Conservation (phyloP, 768 basidiomycete species). For the Trametes cingulata region DNA sequence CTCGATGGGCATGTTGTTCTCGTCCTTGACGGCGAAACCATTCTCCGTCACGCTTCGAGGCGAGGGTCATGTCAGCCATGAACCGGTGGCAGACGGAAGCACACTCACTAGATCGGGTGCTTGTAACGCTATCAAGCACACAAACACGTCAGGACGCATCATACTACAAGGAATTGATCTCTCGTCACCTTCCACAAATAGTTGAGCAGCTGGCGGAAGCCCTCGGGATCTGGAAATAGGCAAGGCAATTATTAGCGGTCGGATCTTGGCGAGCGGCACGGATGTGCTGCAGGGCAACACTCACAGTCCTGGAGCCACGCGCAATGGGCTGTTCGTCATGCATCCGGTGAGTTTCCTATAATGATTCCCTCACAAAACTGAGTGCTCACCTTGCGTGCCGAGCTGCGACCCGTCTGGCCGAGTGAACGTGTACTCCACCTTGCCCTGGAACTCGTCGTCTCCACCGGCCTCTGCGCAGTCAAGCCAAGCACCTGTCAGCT, state of each 20-base stretch:
- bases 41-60: slow-evolving; percentile 66
- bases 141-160: background rate
- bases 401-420: slow-evolving; percentile 67
- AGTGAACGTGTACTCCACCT: slow-evolving; percentile 66
- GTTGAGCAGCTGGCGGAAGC: slow-evolving; percentile 70
- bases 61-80: background rate
- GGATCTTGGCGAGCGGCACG: background rate
- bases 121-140: slow-evolving; percentile 39
- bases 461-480: slow-evolving; percentile 55
- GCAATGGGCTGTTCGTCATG: slow-evolving; percentile 48
- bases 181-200: slow-evolving; percentile 63
- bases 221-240: slow-evolving; percentile 51
- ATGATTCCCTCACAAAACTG: background rate
- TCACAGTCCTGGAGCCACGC: slow-evolving; percentile 67
- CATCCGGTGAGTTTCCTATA: background rate
- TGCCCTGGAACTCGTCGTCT: slow-evolving; percentile 68
- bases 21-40: slow-evolving; percentile 69
- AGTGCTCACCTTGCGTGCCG: slow-evolving; percentile 58
- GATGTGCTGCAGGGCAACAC: slow-evolving; percentile 23
- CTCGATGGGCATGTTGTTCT: slow-evolving; percentile 52
- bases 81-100: background rate
- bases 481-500: background rate
- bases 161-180: background rate
- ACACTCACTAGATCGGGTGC: slow-evolving; percentile 55
- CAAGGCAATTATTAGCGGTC: slow-evolving; percentile 17